A percentile compares a stretch with the other conserved stretches of the same genome.
Conservation (phyloP, 352 stramenopile genomes). For the Phytophthora meadii region DNA sequence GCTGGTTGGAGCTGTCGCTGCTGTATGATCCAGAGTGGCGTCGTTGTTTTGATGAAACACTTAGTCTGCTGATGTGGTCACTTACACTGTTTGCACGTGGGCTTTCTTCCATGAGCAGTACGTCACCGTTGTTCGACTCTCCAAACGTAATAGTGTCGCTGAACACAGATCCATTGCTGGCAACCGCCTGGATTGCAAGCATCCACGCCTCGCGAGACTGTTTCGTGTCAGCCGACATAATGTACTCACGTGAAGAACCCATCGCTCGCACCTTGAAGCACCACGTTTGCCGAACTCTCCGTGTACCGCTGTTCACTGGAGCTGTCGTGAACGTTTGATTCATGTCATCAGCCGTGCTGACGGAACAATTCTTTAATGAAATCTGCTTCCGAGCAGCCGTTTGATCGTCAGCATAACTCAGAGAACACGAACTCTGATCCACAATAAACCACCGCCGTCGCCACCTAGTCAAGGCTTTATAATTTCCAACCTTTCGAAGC, state of each 20-base stretch:
- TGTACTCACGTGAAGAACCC: slow-evolving; percentile 80
- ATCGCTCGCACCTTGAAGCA: slow-evolving; percentile 85
- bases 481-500: slow-evolving; percentile 78
- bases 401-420: slow-evolving; percentile 79
- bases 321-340: slow-evolving; percentile 87
- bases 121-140: slow-evolving; percentile 26
- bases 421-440: slow-evolving; percentile 68
- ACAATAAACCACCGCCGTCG: slow-evolving; percentile 73
- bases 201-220: slow-evolving; percentile 88
- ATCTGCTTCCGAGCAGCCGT: slow-evolving; percentile 65
- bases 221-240: slow-evolving; percentile 84
- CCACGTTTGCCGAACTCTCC: slow-evolving; percentile 80
- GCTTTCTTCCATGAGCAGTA: slow-evolving; percentile 36
- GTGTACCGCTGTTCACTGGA: slow-evolving; percentile 84
- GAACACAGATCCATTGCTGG: slow-evolving; percentile 20
- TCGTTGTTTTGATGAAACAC: slow-evolving; percentile 31
- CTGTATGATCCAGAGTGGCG: slow-evolving; percentile 57
- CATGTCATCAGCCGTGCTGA: slow-evolving; percentile 77
- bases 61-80: slow-evolving; percentile 53
- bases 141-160: slow-evolving; percentile 28
- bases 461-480: slow-evolving; percentile 70
- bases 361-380: slow-evolving; percentile 63
- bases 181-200: slow-evolving; percentile 76
- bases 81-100: slow-evolving; percentile 44
- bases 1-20: slow-evolving; percentile 58